Conservation (phyloP, 2,329 filamentous ascomycete species). For the Aspergillus brasiliensis region DNA sequence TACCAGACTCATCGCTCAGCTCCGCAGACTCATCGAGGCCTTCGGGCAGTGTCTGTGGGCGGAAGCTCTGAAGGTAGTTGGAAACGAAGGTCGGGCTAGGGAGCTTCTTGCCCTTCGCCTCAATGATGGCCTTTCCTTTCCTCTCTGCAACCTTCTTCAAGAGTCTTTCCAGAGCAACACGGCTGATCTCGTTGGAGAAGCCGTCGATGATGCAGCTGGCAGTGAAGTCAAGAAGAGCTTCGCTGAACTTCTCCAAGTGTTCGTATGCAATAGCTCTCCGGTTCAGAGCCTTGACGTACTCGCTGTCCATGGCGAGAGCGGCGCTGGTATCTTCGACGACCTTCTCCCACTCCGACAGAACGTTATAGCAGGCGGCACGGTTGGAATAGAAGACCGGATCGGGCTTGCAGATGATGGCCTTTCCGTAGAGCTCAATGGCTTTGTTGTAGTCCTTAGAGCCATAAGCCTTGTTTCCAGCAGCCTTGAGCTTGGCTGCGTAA, state of each 20-base stretch:
- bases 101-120: constrained; percentile 77
- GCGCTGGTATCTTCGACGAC: constrained; percentile 97
- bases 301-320: constrained; percentile 86
- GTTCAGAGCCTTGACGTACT: constrained; percentile 98
- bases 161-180: constrained; percentile 85
- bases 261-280: constrained; percentile 96
- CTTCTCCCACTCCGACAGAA: constrained; percentile 88
- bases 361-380: constrained; percentile 95
- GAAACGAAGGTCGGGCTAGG: constrained; percentile 96
- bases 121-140: constrained; percentile 87
- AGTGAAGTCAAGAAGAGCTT: constrained; percentile 95
- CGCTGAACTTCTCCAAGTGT: constrained; percentile 85
- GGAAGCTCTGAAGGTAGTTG: constrained; percentile 99
- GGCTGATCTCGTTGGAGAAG: constrained; percentile 88
- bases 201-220: constrained; percentile 98
- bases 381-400: constrained; percentile 99
- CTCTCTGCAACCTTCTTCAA: constrained; percentile 96
- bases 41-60: constrained; percentile 73
- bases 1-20: constrained; percentile 74
- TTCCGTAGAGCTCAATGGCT: constrained; percentile 92
- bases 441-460: constrained; percentile 89
- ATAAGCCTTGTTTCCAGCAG: constrained; percentile 93
- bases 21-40: constrained; percentile 83
- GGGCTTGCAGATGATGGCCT: constrained; percentile 94
- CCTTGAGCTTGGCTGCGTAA: constrained; percentile 89